Evolutionary conservation across 108 stramenopile genomes (phyloP).

Genomic region (Conticribra guillardii): DNA sequence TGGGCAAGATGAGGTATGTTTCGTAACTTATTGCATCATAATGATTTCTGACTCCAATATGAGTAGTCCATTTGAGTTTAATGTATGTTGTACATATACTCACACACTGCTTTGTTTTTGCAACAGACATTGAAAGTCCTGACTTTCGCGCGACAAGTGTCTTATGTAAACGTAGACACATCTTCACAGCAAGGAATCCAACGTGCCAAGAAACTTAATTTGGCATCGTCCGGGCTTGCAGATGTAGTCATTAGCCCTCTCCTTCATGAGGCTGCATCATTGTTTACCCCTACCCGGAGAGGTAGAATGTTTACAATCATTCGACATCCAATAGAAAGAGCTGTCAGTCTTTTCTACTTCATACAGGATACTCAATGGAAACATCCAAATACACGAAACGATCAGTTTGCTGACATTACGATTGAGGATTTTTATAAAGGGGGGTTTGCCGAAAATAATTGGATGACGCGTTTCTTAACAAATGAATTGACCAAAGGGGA

Average conservation of each 20-base stretch:
- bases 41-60: no score
- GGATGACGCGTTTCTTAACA: constrained; percentile 49
- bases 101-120: no score
- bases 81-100: no score
- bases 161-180: constrained; percentile 54
- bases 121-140: constrained; percentile 34
- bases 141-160: constrained; percentile 32
- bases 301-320: constrained; percentile 46
- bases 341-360: constrained; percentile 49
- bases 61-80: no score
- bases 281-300: constrained; percentile 31
- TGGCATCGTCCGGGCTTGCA: constrained; percentile 37
- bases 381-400: constrained; percentile 14
- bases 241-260: constrained; percentile 48
- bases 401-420: constrained; percentile 47
- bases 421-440: constrained; percentile 36
- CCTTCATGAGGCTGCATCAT: constrained; percentile 35
- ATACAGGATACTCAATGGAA: constrained; percentile 40
- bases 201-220: constrained; percentile 40
- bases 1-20: constrained; percentile 33
- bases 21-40: no score
- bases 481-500: constrained; percentile 24
- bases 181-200: constrained; percentile 42
- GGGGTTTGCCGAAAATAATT: constrained; percentile 40
- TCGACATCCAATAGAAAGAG: constrained; percentile 54